Conservation (phyloP, 768 basidiomycete genomes). For the Arthromyces matolae region DNA sequence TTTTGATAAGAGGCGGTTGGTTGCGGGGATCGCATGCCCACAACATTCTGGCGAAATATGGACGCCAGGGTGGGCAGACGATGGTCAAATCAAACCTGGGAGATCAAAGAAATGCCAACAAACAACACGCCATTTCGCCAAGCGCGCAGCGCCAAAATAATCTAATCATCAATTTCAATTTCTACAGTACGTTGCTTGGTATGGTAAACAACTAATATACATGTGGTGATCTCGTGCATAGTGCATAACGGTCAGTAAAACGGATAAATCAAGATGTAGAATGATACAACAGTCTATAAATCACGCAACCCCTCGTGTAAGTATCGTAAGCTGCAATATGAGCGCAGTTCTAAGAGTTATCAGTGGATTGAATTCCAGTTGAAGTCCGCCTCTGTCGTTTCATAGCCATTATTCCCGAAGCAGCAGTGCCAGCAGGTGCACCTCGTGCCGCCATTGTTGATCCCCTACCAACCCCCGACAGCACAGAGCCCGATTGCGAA, state of each 20-base stretch:
- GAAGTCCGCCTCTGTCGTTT: slow-evolving; percentile 84
- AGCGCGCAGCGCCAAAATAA: slow-evolving; percentile 4
- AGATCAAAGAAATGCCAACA: not conserved
- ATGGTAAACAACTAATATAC: slow-evolving; percentile 14
- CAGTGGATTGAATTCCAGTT: slow-evolving; percentile 41
- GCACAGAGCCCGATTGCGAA: slow-evolving; percentile 60
- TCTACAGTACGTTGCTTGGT: slow-evolving; percentile 10
- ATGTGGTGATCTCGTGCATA: slow-evolving; percentile 4
- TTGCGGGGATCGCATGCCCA: slow-evolving; percentile 34
- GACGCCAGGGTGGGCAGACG: slow-evolving; percentile 56
- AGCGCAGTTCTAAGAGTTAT: slow-evolving; percentile 11
- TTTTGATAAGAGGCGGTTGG: slow-evolving; percentile 46
- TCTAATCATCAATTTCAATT: slow-evolving; percentile 7
- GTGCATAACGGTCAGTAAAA: slow-evolving; percentile 8
- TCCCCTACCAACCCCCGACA: slow-evolving; percentile 38
- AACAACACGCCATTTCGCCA: slow-evolving; percentile 15
- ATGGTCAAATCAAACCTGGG: slow-evolving; percentile 6
- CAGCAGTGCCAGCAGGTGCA: slow-evolving; percentile 27
- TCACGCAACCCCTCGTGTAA: too few relatives aligned
- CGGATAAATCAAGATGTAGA: slow-evolving; percentile 11
- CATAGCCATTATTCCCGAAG: slow-evolving; percentile 45
- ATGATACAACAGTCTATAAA: slow-evolving; percentile 33
- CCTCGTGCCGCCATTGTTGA: slow-evolving; percentile 15
- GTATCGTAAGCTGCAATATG: too few relatives aligned
- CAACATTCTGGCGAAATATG: slow-evolving; percentile 52